Percentiles rank a stretch among this genome's conserved stretches.
phyloP scores from a whole-genome alignment of 108 stramenopile species.

The Skeletonema potamos region DNA sequence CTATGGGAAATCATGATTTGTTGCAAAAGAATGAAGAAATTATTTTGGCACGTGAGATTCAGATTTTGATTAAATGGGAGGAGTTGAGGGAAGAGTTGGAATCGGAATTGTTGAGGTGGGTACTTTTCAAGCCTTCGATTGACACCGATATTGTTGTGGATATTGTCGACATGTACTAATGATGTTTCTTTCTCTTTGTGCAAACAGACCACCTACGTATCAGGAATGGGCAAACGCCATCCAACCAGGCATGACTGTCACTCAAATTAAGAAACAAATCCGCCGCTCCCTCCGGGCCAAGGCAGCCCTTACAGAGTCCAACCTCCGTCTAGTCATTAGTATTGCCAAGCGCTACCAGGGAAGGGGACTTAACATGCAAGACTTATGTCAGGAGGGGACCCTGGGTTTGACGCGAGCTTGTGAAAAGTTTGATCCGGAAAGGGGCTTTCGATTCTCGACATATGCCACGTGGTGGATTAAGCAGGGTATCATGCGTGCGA shows the following conservation, averaged over 20 bases:
- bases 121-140: neutral
- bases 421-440: slow-evolving; percentile 95
- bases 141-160: neutral
- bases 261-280: slow-evolving; percentile 88
- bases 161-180: neutral
- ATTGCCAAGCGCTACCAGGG: slow-evolving; percentile 90
- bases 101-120: slow-evolving; percentile 55
- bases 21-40: slow-evolving; percentile 88
- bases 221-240: slow-evolving; percentile 83
- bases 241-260: slow-evolving; percentile 68
- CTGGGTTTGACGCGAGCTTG: slow-evolving; percentile 91
- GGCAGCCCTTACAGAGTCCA: slow-evolving; percentile 82
- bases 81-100: slow-evolving; percentile 70
- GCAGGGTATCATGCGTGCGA: slow-evolving; percentile 92
- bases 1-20: slow-evolving; percentile 88
- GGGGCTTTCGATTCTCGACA: slow-evolving; percentile 94
- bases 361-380: slow-evolving; percentile 83
- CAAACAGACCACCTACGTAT: slow-evolving; percentile 76
- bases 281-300: slow-evolving; percentile 83
- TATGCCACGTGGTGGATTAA: slow-evolving; percentile 99
- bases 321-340: slow-evolving; percentile 88
- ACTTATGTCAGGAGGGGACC: slow-evolving; percentile 94
- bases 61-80: slow-evolving; percentile 83
- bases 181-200: slow-evolving; percentile 2
- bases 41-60: slow-evolving; percentile 83